Evolutionary conservation across 495 filamentous ascomycete genomes (phyloP).

Genomic region (Xylaria cubensis): DNA sequence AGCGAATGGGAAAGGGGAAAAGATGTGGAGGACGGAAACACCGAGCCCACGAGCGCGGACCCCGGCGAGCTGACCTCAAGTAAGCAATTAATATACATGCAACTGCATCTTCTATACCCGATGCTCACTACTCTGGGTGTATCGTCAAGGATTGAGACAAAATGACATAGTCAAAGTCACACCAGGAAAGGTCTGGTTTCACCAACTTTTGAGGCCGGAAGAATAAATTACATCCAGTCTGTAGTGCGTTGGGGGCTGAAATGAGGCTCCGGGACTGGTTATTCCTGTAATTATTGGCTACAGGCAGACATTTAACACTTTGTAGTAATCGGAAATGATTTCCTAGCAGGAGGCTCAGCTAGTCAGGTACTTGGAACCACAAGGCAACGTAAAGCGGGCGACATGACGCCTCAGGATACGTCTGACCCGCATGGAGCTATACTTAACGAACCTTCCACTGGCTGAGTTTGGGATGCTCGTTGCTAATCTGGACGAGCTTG

Average conservation of each 20-base stretch:
- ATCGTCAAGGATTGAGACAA: constrained; percentile 4
- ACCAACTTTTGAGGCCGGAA: neutral
- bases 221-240: neutral
- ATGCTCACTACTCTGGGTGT: neutral
- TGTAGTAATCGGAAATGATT: neutral
- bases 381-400: neutral
- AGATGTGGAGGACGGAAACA: constrained; percentile 11
- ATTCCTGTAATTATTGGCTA: neutral
- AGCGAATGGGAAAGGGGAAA: neutral
- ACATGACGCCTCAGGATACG: neutral
- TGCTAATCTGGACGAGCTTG: neutral
- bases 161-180: neutral
- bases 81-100: constrained; percentile 23
- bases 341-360: neutral
- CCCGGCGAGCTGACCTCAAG: constrained; percentile 13
- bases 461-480: neutral
- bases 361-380: neutral
- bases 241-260: constrained; percentile 9
- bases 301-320: neutral
- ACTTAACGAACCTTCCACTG: neutral
- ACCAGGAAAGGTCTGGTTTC: neutral
- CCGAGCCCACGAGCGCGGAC: neutral
- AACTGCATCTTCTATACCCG: neutral
- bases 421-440: constrained; percentile 11
- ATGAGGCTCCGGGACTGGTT: constrained; percentile 12